Evolutionary conservation across 768 basidiomycete genomes (phyloP), one percentile per base, ranked within the genome.

Genomic region (Podaxis rugospora): DNA sequence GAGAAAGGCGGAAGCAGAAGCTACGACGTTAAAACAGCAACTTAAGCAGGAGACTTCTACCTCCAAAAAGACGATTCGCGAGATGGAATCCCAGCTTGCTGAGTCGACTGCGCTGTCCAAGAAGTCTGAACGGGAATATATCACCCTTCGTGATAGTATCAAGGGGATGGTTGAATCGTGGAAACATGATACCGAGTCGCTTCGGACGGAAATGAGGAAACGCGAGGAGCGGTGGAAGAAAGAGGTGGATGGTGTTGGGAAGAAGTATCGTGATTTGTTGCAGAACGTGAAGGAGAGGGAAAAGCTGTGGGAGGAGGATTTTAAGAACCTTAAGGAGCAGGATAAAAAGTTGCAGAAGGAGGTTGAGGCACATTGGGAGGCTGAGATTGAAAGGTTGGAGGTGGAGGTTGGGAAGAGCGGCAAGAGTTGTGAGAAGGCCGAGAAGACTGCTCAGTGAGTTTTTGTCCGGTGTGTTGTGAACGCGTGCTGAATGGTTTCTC

Each of bases 111-210:
- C 90, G 2, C 76, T 89, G 14, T 90, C 89, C 14, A 86, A 89
- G 69, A 92, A 90, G 73, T 85, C 83, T 18, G 90, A 94, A 71
- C 81, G 90, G 39, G 93, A 95, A 74, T 95, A 94, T 65, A 76
- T 86, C 63, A 88, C 87, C 0, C 74, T 95, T 54, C 83, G 89
- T 14, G 90, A 92, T 60, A 88, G 89, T 65, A 73, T 94, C 56
- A 90, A 89, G 70, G 77, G 81, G 5, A 83, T 95, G 70, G 78
- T 82, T 3, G 86, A 88, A 61, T 82, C 84, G 1, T 94, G 88
- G 83, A 88, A 90, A 65, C 69, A 78, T 10, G 93, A 95, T 55
- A 82, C 87, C 0, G 88, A 89, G 13, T 78, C 79, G 54, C 76
- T 95, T 13, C 78, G 83, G 51, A 84, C 87, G 52, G 92, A 94